Base-by-base conservation (phyloP, 164 flowering plant species). In the Annona squamosa region DNA sequence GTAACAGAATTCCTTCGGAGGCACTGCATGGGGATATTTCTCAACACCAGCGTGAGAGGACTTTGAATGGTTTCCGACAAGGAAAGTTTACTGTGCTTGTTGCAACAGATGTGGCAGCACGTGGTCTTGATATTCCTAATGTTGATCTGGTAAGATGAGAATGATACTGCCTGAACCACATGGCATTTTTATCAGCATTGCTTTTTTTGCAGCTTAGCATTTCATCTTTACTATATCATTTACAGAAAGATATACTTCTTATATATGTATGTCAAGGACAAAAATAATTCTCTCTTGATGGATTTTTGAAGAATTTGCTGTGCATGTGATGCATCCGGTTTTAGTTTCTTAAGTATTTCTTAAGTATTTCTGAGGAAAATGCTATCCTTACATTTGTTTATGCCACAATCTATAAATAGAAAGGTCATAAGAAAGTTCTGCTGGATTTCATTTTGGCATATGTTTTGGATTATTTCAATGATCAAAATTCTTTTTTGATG, bases 1-100 rank as follows among this genome's bases (percentile, higher is more conserved):
- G 97, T 71, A 91, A 68, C 77, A 93, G 85, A 72, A 90, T 95
- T 79, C 77, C 97, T 69, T 89, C 99, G 42, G 99, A 91, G 81
- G 94, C 99, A 81, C 83, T 95, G 71, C 99, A 95, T 84, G 99
- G 99, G 71, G 99, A 95, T 84, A 95, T 93, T 81, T 90, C 99
- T 78, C 99, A 95, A 75, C 97, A 95, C 84, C 99, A 95, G 74
- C 87, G 99, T 52, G 99, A 95, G 82, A 86, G 98, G 84, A 95
- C 99, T 46, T 78, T 95, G 70, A 91, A 93, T 83, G 88, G 93
- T 73, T 95, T 95, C 73, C 87, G 99, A 26, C 87, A 83, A 76
- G 99, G 99, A 56, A 95, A 91, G 73, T 95, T 95, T 79, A 87
- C 93, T n/a, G 99, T 91, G 67, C 97, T 95, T 75, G 99, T 95